Evolutionary conservation across 192 early-diverging fungal species (phyloP).

Genomic region (Backusella liffmaniae): DNA sequence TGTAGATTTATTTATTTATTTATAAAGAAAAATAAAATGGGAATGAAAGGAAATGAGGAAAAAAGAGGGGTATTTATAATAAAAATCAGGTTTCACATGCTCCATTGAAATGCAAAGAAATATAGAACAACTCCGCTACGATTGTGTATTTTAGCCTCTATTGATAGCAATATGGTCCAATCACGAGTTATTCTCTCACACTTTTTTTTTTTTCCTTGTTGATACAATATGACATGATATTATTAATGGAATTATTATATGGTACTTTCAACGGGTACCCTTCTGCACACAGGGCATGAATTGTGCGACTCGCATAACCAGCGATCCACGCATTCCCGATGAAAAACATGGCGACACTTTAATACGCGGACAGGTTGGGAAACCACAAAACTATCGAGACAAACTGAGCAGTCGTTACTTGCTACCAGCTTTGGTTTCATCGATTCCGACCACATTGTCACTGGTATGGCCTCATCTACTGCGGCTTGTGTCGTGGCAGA

Average conservation of each 20-base stretch:
- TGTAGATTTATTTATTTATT: neutral
- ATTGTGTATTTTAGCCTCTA: neutral
- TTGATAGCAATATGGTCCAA: neutral
- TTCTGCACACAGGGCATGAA: conserved; percentile 55
- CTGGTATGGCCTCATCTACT: conserved; percentile 17
- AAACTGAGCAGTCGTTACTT: conserved; percentile 44
- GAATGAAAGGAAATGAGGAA: neutral
- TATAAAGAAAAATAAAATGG: neutral
- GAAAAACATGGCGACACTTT: conserved; percentile 55
- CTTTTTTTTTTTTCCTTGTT: conserved; percentile 1
- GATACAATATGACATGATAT: neutral
- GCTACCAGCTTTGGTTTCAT: conserved; percentile 5
- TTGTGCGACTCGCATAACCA: conserved; percentile 51
- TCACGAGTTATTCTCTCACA: conserved; percentile 2
- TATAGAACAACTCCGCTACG: neutral
- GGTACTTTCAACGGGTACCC: conserved; percentile 34
- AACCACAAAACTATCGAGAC: conserved; percentile 46
- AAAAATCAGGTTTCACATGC: neutral
- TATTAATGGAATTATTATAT: neutral
- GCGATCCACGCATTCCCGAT: conserved; percentile 50
- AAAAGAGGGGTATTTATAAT: conserved; percentile 2
- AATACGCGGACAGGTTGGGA: conserved; percentile 45
- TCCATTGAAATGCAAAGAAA: neutral
- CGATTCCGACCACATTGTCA: conserved; percentile 5
- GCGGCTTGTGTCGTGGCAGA: conserved; percentile 16